Percentiles rank a stretch among this genome's conserved stretches.
Evolutionary conservation across 768 basidiomycete genomes (phyloP).

Genomic region (Leccinum barrowsii): DNA sequence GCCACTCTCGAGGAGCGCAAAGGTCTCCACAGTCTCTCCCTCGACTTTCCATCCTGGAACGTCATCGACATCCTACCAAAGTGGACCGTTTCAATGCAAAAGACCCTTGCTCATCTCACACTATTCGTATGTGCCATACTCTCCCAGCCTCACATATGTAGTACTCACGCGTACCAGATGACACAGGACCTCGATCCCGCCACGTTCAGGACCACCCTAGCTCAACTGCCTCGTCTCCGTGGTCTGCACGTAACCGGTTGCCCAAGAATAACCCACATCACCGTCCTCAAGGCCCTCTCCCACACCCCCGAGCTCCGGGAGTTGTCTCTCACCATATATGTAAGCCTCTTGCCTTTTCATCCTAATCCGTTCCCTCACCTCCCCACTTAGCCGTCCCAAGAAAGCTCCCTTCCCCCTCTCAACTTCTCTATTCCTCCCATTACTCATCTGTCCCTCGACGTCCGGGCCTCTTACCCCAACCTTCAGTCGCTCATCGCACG

Average conservation of each 20-base stretch:
- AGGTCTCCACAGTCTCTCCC: slow-evolving; percentile 42
- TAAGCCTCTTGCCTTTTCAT: slow-evolving; percentile 29
- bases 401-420: slow-evolving; percentile 3
- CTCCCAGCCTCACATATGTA: background rate
- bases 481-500: slow-evolving; percentile 15
- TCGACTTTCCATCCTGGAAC: slow-evolving; percentile 64
- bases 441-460: slow-evolving; percentile 51
- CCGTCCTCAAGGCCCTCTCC: slow-evolving; percentile 40
- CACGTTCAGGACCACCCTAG: slow-evolving; percentile 46
- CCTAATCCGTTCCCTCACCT: background rate
- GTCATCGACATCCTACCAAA: slow-evolving; percentile 54
- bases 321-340: slow-evolving; percentile 59
- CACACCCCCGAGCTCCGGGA: slow-evolving; percentile 56
- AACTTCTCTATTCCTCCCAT: slow-evolving; percentile 37
- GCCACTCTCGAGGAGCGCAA: slow-evolving; percentile 38
- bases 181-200: slow-evolving; percentile 50
- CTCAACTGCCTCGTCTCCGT: slow-evolving; percentile 48
- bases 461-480: slow-evolving; percentile 32
- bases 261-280: slow-evolving; percentile 49
- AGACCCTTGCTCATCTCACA: slow-evolving; percentile 50
- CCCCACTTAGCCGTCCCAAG: slow-evolving; percentile 13
- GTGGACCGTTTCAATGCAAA: slow-evolving; percentile 47
- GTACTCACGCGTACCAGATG: slow-evolving; percentile 38
- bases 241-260: slow-evolving; percentile 64
- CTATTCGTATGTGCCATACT: slow-evolving; percentile 48